Base-by-base conservation (phyloP, 2,329 filamentous ascomycete genomes). In the Fusarium protoensiforme region DNA sequence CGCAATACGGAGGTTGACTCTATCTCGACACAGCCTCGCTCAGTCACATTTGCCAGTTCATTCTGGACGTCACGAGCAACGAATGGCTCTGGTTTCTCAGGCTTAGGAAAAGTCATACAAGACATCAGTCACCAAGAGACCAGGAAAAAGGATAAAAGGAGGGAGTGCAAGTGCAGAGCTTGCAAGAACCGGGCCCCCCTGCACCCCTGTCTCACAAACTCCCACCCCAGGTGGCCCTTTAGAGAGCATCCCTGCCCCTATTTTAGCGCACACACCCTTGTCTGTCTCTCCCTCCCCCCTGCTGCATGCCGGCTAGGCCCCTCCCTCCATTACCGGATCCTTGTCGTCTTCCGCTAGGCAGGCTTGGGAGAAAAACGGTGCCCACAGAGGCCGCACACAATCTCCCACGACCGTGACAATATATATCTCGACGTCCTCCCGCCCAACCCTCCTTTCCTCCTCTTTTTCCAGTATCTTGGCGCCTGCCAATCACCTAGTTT, bases 391-490 rank as follows among this genome's bases (percentile, higher is more conserved):
- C 39, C 72, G 67, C 78, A 74, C 75, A 77, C 71, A 77, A 72
- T 75, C 63, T 69, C 62, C 64, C 54, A 57, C 46, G 56, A 14
- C 36, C 59, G 48, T 59, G 70, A 72, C 66, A 79, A 79, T 81
- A 81, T 81, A 82, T 81, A 80, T 76, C 74, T 73, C 72, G 71
- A 75, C 75, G 67, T 76, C 78, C 78, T 71, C 80, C 73, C 80
- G 72, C 77, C 71, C 69, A 62, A 64, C 68, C 71, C 69, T 73
- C 68, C 72, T 74, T 78, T 75, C 62, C 69, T 76, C 71, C 74
- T 78, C 77, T 75, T 64, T 71, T 76, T 75, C 65, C 77, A 78
- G 73, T 75, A 78, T 77, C 79, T 83, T 83, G 82, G 82, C 82
- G 73, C 70, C 73, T 82, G 82, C 82, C 82, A 83, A 83, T 78